phyloP scores from a whole-genome alignment of 495 filamentous ascomycete genomes.

The Parachaetomium inaequale region DNA sequence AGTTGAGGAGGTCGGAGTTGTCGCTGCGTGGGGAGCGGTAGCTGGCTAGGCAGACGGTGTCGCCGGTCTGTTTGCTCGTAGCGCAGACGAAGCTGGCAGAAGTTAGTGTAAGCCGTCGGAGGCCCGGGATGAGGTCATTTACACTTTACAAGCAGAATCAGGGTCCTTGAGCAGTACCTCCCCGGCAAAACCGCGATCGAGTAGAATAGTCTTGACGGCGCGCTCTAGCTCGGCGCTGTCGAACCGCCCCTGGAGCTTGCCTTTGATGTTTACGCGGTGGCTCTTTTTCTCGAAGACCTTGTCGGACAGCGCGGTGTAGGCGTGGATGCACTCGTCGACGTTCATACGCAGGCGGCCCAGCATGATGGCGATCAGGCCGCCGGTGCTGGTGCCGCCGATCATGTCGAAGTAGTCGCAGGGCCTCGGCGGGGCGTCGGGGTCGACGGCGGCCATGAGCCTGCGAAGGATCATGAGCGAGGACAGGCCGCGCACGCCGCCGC shows the following conservation, averaged over 20 bases:
- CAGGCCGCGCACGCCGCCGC: constrained; percentile 54
- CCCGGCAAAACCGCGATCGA: constrained; percentile 33
- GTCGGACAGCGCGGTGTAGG: constrained; percentile 38
- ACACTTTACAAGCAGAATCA: constrained; percentile 36
- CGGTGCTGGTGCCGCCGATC: constrained; percentile 37
- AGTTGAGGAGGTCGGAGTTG: constrained; percentile 37
- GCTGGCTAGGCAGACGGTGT: constrained; percentile 44
- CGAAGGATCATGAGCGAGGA: constrained; percentile 51
- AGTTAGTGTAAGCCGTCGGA: constrained; percentile 1
- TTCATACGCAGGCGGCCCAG: constrained; percentile 42
- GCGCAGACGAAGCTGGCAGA: constrained; percentile 49
- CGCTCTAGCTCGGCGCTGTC: constrained; percentile 39
- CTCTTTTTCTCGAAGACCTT: constrained; percentile 39
- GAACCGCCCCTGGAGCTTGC: constrained; percentile 38
- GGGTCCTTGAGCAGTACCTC: constrained; percentile 42
- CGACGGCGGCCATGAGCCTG: constrained; percentile 47
- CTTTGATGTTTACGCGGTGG: constrained; percentile 35
- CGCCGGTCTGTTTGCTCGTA: constrained; percentile 39
- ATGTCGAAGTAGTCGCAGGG: constrained; percentile 48
- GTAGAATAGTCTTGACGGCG: constrained; percentile 42
- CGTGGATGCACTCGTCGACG: constrained; percentile 47
- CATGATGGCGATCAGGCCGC: constrained; percentile 40
- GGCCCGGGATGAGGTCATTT: constrained; percentile 11
- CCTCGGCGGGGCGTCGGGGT: constrained; percentile 41
- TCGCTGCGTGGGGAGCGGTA: constrained; percentile 41